Evolutionary conservation across 2,329 filamentous ascomycete species (phyloP).

Genomic region (Fusarium equiseti): DNA sequence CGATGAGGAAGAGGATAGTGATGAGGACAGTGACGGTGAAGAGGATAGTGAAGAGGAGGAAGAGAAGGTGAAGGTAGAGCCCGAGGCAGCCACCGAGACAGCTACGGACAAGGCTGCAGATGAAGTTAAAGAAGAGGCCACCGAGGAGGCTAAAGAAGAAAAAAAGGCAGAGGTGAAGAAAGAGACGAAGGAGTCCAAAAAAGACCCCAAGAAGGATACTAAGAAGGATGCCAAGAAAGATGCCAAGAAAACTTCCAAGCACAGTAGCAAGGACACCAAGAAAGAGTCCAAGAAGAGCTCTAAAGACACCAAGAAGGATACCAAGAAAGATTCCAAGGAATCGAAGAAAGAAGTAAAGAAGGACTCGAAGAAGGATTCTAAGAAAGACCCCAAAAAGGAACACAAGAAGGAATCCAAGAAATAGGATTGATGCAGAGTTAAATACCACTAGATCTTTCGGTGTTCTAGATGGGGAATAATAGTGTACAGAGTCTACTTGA

Average conservation of each 20-base stretch:
- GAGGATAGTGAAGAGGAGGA: constrained; percentile 43
- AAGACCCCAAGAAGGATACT: background rate
- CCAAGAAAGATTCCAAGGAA: background rate
- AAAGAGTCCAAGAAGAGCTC: constrained; percentile 14
- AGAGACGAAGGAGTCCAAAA: constrained; percentile 10
- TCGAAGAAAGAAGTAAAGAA: background rate
- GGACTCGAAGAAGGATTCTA: background rate
- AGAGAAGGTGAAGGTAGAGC: constrained; percentile 33
- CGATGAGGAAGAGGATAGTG: constrained; percentile 36
- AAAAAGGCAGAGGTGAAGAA: background rate
- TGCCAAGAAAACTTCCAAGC: background rate
- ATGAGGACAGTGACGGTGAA: constrained; percentile 30
- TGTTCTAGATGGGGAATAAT: constrained; percentile 12
- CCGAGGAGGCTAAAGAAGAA: background rate
- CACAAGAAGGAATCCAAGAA: constrained; percentile 20
- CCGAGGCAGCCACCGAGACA: constrained; percentile 5
- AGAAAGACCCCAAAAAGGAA: constrained; percentile 7
- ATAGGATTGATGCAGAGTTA: constrained; percentile 21
- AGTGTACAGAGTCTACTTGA: constrained; percentile 30
- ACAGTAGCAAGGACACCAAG: constrained; percentile 4
- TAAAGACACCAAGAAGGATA: background rate
- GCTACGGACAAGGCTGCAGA: constrained; percentile 26
- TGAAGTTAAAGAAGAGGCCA: constrained; percentile 17
- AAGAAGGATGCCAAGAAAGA: constrained; percentile 8
- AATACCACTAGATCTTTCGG: constrained; percentile 19